Evolutionary conservation across 2,329 filamentous ascomycete genomes (phyloP).

Genomic region (Sclerotinia spermophila): DNA sequence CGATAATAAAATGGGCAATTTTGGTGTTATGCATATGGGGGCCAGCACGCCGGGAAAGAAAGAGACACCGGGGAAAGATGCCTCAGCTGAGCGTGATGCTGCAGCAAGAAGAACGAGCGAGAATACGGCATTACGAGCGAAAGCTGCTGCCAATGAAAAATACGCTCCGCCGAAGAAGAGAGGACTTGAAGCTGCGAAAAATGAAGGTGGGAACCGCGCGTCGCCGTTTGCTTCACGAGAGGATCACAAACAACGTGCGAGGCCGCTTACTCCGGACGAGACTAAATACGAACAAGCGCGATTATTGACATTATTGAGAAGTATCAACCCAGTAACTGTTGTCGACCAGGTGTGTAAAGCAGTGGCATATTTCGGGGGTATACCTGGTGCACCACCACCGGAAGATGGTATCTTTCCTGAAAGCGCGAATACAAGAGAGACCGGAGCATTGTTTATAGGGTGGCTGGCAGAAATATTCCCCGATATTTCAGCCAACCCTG

Average conservation of each 20-base stretch:
- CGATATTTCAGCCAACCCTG: conserved; percentile 28
- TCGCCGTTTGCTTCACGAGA: conserved; percentile 33
- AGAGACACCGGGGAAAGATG: conserved; percentile 37
- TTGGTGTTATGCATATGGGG: conserved; percentile 60
- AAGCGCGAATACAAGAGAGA: conserved; percentile 54
- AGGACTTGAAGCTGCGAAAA: conserved; percentile 30
- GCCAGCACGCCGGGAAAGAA: conserved; percentile 40
- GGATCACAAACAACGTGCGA: conserved; percentile 32
- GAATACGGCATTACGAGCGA: conserved; percentile 56
- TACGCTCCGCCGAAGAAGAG: conserved; percentile 47
- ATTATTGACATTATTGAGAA: conserved; percentile 54
- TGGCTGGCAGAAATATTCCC: conserved; percentile 65
- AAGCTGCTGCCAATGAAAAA: conserved; percentile 50
- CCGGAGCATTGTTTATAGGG: conserved; percentile 55
- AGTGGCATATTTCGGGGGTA: conserved; percentile 60
- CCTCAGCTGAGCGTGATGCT: conserved; percentile 52
- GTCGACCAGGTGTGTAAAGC: conserved; percentile 62
- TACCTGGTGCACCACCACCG: conserved; percentile 52
- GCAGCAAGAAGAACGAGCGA: conserved; percentile 61
- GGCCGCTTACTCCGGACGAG: conserved; percentile 44
- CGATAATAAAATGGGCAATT: conserved; percentile 55
- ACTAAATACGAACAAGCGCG: conserved; percentile 58
- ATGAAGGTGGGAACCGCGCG: conserved; percentile 26
- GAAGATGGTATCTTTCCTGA: conserved; percentile 51
- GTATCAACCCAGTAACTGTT: conserved; percentile 52